Evolutionary conservation across 257 asterid genomes (phyloP), one percentile per base, ranked within the genome.

Genomic region (Perilla frutescens): DNA sequence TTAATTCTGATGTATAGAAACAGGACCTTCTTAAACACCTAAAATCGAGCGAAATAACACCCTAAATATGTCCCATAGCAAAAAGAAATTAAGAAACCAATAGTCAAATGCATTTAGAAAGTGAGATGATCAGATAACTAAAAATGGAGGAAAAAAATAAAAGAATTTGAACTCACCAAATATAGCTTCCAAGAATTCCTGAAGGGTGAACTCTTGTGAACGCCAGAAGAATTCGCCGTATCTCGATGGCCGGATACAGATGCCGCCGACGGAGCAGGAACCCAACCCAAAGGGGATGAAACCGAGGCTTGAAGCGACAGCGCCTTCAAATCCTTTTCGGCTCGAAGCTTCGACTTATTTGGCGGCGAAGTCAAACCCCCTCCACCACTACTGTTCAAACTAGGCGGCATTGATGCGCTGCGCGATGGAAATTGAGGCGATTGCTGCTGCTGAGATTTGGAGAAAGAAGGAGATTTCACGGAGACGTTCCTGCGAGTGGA

Each of bases 401-500:
- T 77, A 64, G 83, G 73, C 62, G 85, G 91, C 86, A 82, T 64
- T 26, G 96, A 85, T 63, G 85, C 59, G 72, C 84, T 72, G 51
- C 87, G 84, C 65, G 71, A 73, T 39, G 90, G 81, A 13, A 66
- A 71, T 41, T 78, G 86, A 58, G 75, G 63, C 29, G 84, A 78
- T 78, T 57, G 59, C 14, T 77, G 73, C 63, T 60, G 79, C 65
- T 76, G 84, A 15, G 85, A 77, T 69, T 84, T 84, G 44, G 92
- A 62, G 64, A 77, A 63, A 55, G 96, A 76, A 45, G 96, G 75
- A 34, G 89, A 79, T 72, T 86, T 87, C 29, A 84, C 68, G 47
- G 77, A 69, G 84, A 80, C 84, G 79, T 86, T 84, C 11, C 86
- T 89, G 43, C 97, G 92, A 70, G 97, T 78, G 68, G 97, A 83